Evolutionary conservation across 495 filamentous ascomycete genomes (phyloP).

Genomic region (Daldinia childiae): DNA sequence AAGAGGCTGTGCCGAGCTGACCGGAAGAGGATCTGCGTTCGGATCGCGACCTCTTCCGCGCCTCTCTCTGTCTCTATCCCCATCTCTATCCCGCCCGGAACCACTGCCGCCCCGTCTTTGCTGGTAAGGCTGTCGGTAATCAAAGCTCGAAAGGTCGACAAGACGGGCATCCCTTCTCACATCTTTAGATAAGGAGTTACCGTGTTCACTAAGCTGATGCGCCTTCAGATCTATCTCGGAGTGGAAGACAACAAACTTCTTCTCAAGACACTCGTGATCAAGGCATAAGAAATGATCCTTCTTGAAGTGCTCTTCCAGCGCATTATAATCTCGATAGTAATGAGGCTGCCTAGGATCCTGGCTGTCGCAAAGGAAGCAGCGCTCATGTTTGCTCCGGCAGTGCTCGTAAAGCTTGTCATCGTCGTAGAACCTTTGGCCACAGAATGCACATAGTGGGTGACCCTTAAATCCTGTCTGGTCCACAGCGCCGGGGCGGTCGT

Average conservation of each 20-base stretch:
- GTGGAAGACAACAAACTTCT: slow-evolving; percentile 98
- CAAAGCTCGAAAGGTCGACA: slow-evolving; percentile 88
- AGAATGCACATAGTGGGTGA: slow-evolving; percentile 95
- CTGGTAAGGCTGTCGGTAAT: slow-evolving; percentile 74
- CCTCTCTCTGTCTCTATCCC: slow-evolving; percentile 57
- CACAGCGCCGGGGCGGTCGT: slow-evolving; percentile 87
- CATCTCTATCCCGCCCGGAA: slow-evolving; percentile 40
- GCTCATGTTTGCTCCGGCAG: slow-evolving; percentile 90
- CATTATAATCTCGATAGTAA: slow-evolving; percentile 89
- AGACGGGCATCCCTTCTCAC: slow-evolving; percentile 82
- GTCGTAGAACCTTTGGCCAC: slow-evolving; percentile 90
- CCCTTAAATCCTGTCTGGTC: slow-evolving; percentile 97
- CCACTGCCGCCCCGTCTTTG: slow-evolving; percentile 68
- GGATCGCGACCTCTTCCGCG: slow-evolving; percentile 62
- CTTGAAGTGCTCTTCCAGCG: slow-evolving; percentile 84
- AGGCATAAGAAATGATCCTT: slow-evolving; percentile 86
- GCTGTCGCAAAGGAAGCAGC: slow-evolving; percentile 93
- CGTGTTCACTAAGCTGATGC: slow-evolving; percentile 81
- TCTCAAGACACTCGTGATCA: slow-evolving; percentile 89
- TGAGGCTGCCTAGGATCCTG: slow-evolving; percentile 73
- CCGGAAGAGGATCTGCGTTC: slow-evolving; percentile 80
- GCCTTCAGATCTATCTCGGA: slow-evolving; percentile 93
- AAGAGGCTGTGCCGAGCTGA: slow-evolving; percentile 82
- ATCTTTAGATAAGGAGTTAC: slow-evolving; percentile 81
- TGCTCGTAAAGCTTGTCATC: slow-evolving; percentile 94